Conservation (phyloP, 495 filamentous ascomycete genomes). For the Penicillium longicatenatum region DNA sequence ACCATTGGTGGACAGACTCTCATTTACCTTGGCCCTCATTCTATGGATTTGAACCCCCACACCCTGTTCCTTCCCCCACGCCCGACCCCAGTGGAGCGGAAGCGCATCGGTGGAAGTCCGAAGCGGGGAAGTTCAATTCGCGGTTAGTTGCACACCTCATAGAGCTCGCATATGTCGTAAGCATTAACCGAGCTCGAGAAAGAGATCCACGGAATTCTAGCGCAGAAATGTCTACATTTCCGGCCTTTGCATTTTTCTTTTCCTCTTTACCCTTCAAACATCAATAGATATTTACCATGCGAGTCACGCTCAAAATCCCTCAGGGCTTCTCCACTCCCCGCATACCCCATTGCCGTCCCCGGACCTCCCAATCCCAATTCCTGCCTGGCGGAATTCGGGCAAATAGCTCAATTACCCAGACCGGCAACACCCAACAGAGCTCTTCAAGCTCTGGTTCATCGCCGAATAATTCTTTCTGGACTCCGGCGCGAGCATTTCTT, state of each 20-base stretch:
- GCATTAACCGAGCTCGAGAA: background rate
- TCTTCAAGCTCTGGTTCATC: slow-evolving; percentile 20
- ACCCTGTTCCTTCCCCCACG: too few species aligned
- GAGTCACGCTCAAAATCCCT: slow-evolving; percentile 21
- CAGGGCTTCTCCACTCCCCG: slow-evolving; percentile 37
- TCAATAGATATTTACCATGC: slow-evolving; percentile 21
- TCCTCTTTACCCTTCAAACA: background rate
- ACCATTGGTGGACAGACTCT: too few species aligned
- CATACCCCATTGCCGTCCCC: slow-evolving; percentile 26
- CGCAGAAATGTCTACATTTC: background rate
- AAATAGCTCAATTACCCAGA: slow-evolving; percentile 7
- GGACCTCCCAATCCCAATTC: slow-evolving; percentile 13
- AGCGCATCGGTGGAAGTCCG: slow-evolving; percentile 37
- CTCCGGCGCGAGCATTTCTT: slow-evolving; percentile 31
- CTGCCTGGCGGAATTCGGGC: slow-evolving; percentile 24
- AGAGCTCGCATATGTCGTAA: slow-evolving; percentile 12
- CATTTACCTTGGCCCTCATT: background rate
- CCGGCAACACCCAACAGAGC: slow-evolving; percentile 5
- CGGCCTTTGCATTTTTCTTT: background rate
- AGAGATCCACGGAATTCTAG: background rate
- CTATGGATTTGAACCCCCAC: background rate
- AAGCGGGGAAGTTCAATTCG: slow-evolving; percentile 15
- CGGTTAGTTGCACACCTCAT: slow-evolving; percentile 22
- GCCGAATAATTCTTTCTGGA: slow-evolving; percentile 32
- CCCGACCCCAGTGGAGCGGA: background rate